Conservation (phyloP, 1,139 yeast genomes). For the Candida tropicalis region DNA sequence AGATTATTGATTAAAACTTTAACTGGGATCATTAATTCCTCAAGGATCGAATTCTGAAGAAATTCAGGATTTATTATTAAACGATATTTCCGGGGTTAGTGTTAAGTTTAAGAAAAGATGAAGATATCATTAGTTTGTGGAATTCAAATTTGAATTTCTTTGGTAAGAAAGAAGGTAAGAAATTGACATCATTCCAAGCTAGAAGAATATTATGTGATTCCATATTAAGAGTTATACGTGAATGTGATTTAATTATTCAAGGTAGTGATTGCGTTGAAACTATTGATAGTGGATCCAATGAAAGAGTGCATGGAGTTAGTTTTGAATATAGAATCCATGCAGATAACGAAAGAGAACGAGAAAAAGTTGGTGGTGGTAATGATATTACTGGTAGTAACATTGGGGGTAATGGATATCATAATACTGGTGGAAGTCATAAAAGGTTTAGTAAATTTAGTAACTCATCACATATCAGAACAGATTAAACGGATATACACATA, state of each 20-base stretch:
- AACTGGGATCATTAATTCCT: conserved; percentile 49
- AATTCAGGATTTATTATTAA: conserved; percentile 37
- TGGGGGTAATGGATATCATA: conserved; percentile 6
- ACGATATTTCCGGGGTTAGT: conserved; percentile 57
- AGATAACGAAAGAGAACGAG: conserved; percentile 28
- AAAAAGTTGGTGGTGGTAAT: neutral
- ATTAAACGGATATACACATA: neutral
- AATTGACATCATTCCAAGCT: conserved; percentile 48
- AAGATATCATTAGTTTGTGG: conserved; percentile 57
- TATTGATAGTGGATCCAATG: conserved; percentile 38
- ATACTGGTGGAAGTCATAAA: conserved; percentile 4
- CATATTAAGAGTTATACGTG: conserved; percentile 48
- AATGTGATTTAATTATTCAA: conserved; percentile 46
- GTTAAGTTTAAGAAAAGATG: conserved; percentile 52
- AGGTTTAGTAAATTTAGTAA: conserved; percentile 3
- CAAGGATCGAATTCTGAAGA: conserved; percentile 29
- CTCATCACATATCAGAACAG: neutral
- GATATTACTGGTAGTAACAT: neutral
- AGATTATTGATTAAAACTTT: conserved; percentile 46
- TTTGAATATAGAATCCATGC: conserved; percentile 51
- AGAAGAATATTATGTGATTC: conserved; percentile 53
- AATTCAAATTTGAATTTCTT: conserved; percentile 48
- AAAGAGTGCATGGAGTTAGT: conserved; percentile 46
- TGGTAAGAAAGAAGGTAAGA: conserved; percentile 24
- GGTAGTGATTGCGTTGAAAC: conserved; percentile 37